Evolutionary conservation across 371 early-diverging fungal genomes (phyloP), one percentile per base, ranked within the genome.

Genomic region (Lichtheimia ramosa): DNA sequence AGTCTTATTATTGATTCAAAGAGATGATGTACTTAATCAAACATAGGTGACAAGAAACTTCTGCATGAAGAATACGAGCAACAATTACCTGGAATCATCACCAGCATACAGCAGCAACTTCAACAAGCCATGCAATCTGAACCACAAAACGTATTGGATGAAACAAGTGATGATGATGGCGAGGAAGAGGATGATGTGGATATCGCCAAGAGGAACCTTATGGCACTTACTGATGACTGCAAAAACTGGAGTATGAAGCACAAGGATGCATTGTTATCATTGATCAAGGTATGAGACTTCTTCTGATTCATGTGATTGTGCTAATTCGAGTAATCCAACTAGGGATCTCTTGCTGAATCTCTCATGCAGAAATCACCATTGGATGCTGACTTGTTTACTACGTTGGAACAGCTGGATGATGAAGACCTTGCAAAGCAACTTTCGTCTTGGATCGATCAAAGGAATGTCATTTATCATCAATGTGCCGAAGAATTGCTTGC

Each of bases 391-490:
- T 24, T 50, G 18, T 5, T 50, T 50, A 14, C 50, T 24, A 23
- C 5, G 14, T 2, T 23, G 25, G 3, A 34, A 3, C 16, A 39
- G 40, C 13, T 40, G 23, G 25, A 27, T 13, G 24, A 25, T 51
- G n/a, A 18, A 39, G 40, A 39, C 2, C 40, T 53, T 18, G 28
- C 23, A 24, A 8, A 40, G 12, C 18, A 34, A 20, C 20, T 56
- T 13, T 27, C 34, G 15, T n/a, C 48, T 24, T 90, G 89, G 91
- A 67, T 82, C 20, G 82, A 88, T 62, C 85, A 86, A 63, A 54
- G 72, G 27, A 88, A 87, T 58, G 66, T 25, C 8, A 28, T 61
- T 18, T 65, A 65, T 41, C 48, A 43, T 5, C 54, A 61, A 15
- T 65, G 61, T 41, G 12, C 18, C 7, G 61, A 61, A 4, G 54